A percentile compares a stretch with the other conserved stretches of the same genome.
Evolutionary conservation across 768 basidiomycete genomes (phyloP).

Genomic region (Chalciporus piperatus): DNA sequence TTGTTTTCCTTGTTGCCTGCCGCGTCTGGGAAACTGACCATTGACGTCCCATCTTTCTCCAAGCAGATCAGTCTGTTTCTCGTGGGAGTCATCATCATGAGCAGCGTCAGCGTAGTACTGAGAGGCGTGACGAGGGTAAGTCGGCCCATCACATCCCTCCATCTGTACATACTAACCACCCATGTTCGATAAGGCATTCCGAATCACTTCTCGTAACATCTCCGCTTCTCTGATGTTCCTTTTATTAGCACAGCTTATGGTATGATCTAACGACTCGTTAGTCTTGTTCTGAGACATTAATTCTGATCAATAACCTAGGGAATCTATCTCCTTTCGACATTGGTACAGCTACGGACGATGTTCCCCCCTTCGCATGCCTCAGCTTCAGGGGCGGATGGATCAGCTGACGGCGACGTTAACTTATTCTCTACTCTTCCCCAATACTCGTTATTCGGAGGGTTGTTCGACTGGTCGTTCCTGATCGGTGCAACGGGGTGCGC

Average conservation of each 20-base stretch:
- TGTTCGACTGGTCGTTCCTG: constrained; percentile 76
- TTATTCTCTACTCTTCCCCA: constrained; percentile 72
- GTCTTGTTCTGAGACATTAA: constrained; percentile 2
- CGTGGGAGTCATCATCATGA: constrained; percentile 74
- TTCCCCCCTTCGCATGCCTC: constrained; percentile 57
- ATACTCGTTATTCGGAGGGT: constrained; percentile 67
- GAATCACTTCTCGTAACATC: constrained; percentile 64
- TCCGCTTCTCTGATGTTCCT: constrained; percentile 77
- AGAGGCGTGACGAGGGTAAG: constrained; percentile 61
- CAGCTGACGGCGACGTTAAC: constrained; percentile 34
- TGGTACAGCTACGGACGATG: constrained; percentile 78
- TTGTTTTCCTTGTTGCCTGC: constrained; percentile 39
- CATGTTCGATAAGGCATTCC: constrained; percentile 44
- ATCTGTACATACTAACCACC: background rate
- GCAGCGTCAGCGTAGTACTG: constrained; percentile 68
- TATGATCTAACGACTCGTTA: constrained; percentile 28
- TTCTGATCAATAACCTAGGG: constrained; percentile 44
- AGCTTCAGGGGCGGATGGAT: constrained; percentile 10
- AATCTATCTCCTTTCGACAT: constrained; percentile 78
- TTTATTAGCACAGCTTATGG: constrained; percentile 81
- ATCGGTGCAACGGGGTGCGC: constrained; percentile 50
- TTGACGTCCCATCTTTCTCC: constrained; percentile 41
- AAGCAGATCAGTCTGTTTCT: constrained; percentile 63
- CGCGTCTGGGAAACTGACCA: constrained; percentile 25
- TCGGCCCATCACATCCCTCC: constrained; percentile 3